Percentiles rank a stretch among this genome's conserved stretches.
These are phyloP conservation scores for Xerocomellus dryophilus DNA, from an alignment of 768 basidiomycete species.

Conservation along the genomic window DNA sequence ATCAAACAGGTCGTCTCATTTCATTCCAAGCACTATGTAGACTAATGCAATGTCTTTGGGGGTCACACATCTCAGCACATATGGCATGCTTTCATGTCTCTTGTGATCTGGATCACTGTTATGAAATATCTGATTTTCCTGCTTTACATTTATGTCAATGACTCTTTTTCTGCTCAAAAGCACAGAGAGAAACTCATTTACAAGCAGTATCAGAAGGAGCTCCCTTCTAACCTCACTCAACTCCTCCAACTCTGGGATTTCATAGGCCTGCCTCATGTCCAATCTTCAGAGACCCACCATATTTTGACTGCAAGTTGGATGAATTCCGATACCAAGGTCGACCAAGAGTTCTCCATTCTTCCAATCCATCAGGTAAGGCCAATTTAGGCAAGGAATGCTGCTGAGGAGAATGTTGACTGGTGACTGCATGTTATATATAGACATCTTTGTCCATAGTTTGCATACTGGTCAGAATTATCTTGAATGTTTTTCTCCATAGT, in stretches of 20 bases:
- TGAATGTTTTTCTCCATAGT: conserved; percentile 8
- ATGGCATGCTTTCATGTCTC: no score
- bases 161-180: background rate
- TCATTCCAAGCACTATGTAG: no score
- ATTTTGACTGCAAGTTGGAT: background rate
- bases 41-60: no score
- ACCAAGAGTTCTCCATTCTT: background rate
- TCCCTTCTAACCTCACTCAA: background rate
- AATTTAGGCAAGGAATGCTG: background rate
- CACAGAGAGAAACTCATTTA: background rate
- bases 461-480: background rate
- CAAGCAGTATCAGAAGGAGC: background rate
- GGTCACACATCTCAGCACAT: no score
- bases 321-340: background rate
- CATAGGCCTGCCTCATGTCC: conserved; percentile 28
- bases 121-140: no score
- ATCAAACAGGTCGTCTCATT: no score
- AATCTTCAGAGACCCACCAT: background rate
- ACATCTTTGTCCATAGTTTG: conserved; percentile 1
- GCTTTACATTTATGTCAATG: no score
- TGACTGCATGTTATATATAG: background rate
- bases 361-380: background rate
- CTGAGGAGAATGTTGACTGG: background rate
- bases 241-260: conserved; percentile 33
- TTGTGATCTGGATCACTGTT: no score